phyloP scores from a whole-genome alignment of 352 stramenopile genomes.

The Phytophthora parvispora region DNA sequence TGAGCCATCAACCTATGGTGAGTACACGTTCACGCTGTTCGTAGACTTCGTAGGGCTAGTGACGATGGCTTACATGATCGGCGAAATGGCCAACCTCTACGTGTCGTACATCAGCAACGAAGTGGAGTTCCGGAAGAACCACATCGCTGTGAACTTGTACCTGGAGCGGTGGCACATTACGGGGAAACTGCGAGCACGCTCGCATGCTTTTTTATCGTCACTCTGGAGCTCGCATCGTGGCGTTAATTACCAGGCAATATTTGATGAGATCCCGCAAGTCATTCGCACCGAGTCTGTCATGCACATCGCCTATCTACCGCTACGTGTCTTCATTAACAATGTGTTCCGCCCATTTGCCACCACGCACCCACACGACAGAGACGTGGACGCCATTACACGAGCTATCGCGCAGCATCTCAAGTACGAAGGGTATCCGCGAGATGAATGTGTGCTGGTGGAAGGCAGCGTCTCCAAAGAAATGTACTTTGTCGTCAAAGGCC shows the following conservation, averaged over 20 bases:
- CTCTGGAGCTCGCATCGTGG: constrained; percentile 70
- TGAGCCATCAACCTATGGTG: constrained; percentile 19
- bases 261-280: constrained; percentile 60
- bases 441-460: constrained; percentile 71
- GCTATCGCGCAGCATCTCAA: constrained; percentile 59
- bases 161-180: constrained; percentile 60
- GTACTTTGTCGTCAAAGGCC: constrained; percentile 78
- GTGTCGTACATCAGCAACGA: constrained; percentile 69
- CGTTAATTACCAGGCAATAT: constrained; percentile 65
- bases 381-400: constrained; percentile 42
- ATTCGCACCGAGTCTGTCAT: constrained; percentile 65
- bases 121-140: constrained; percentile 70
- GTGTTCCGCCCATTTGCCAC: constrained; percentile 60
- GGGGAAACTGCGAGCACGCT: constrained; percentile 40
- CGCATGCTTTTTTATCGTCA: constrained; percentile 58
- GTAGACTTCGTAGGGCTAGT: constrained; percentile 55
- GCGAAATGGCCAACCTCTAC: constrained; percentile 63
- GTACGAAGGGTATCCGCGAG: constrained; percentile 74
- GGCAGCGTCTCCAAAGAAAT: constrained; percentile 73
- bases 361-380: constrained; percentile 30
- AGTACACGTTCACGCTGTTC: constrained; percentile 53
- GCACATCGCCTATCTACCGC: constrained; percentile 48
- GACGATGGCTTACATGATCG: constrained; percentile 62
- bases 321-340: constrained; percentile 45
- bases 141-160: constrained; percentile 65